Evolutionary conservation across 2,329 filamentous ascomycete species (phyloP), one percentile per base, ranked within the genome.

Genomic region (Arachnopeziza araneosa): DNA sequence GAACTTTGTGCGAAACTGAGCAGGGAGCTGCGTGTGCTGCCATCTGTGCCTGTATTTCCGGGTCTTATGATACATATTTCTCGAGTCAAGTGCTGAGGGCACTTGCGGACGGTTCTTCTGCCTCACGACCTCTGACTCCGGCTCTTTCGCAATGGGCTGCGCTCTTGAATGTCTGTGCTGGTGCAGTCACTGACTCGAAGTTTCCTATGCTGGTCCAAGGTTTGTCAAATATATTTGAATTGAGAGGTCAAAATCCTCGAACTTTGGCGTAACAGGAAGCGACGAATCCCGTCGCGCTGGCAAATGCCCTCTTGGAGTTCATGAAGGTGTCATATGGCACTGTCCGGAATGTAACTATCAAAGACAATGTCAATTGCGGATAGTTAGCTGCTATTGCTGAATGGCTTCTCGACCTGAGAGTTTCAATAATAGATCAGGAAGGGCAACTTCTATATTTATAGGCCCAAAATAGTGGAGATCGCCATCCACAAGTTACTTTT

Each of bases 351-450:
- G 36, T 61, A 19, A 66, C 59, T 30, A 54, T 68, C 32, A 21
- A 52, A 4, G 65, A 64, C 0, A 62, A 62, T 1, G 48, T 55
- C 12, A 62, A 64, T 51, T 64, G 62, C 22, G 58, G 55, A 8
- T 68, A 64, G 66, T 36, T 68, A 30, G 66, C 64, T 21, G 66
- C 66, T 44, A 55, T 65, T 32, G 55, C 65, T 19, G 23, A 68
- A 49, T 67, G 60, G 60, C 24, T 56, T 50, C 24, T 56, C 4
- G 24, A n/a, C 2, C 22, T 56, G 7, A 51, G 48, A 2, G 55
- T 56, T 14, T n/a, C 50, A 2, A 56, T 56, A 19, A 24, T 9
- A 8, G 48, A 56, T 26, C 21, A 24, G 26, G 4, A 30, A 3
- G 55, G 55, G 26, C 4, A 2, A 12, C 8, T 51, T 8, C 6